Conservation (phyloP, 2,329 filamentous ascomycete genomes). For the Colletotrichum somersetense region DNA sequence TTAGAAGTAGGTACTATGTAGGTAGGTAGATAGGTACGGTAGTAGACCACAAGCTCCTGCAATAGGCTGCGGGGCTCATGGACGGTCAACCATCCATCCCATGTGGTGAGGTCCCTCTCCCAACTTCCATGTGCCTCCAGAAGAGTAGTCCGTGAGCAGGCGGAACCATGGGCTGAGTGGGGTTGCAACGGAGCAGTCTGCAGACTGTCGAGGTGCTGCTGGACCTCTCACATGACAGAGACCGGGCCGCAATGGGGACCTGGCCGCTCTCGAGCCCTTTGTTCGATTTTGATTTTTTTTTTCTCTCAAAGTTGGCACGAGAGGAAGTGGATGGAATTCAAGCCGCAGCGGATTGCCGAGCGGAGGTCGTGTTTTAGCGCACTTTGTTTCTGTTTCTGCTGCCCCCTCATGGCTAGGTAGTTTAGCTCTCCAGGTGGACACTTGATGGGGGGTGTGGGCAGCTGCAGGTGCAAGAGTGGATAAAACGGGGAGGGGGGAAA, state of each 20-base stretch:
- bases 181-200: slow-evolving; percentile 10
- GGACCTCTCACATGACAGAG: slow-evolving; percentile 12
- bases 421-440: slow-evolving; percentile 2
- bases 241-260: background rate
- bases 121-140: slow-evolving; percentile 21
- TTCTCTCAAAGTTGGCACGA: slow-evolving; percentile 15
- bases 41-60: slow-evolving; percentile 16
- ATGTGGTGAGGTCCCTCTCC: slow-evolving; percentile 14
- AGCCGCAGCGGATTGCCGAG: slow-evolving; percentile 34
- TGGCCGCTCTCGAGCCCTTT: slow-evolving; percentile 29
- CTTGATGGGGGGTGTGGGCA: background rate
- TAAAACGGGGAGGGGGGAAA: background rate
- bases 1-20: no score
- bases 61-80: slow-evolving; percentile 8
- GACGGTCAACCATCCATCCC: background rate
- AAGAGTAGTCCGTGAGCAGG: background rate
- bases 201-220: slow-evolving; percentile 10
- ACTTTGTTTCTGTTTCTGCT: slow-evolving; percentile 31
- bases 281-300: background rate
- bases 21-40: no score
- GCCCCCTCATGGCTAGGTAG: background rate
- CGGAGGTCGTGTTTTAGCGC: slow-evolving; percentile 38
- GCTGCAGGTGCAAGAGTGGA: slow-evolving; percentile 31
- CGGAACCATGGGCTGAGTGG: background rate
- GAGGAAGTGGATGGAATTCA: slow-evolving; percentile 35